Base-by-base conservation (phyloP, 2,329 filamentous ascomycete species). In the Penicillium glabrum region DNA sequence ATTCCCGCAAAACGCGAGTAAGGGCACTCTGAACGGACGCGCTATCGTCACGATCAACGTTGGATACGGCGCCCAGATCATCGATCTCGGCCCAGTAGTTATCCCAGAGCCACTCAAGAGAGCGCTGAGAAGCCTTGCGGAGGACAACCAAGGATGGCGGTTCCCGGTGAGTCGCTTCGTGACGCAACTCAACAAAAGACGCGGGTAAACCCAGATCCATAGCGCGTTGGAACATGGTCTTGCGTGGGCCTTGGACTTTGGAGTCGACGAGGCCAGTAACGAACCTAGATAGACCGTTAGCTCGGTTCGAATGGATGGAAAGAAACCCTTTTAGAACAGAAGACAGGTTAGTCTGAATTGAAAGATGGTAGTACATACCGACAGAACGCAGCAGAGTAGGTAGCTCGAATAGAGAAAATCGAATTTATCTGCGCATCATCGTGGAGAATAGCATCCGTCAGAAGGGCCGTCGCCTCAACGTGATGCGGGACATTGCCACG, bases 141-240 rank as follows among this genome's bases (percentile, higher is more conserved):
- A 97, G 79, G 61, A 91, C 86, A 11, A 84, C 81, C 52, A 96
- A 79, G 1, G 88, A 87, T 0, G 93, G 93, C 55, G 96, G 79
- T 70, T 92, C 89, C 73, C 96, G 90, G 72, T 98, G 93, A 41
- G 92, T 96, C 44, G 90, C 90, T 76, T 96, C 90, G 72, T 97
- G 93, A 46, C 93, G 85, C 57, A 96, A 80, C 78, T 96, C 92
- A 53, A 97, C 91, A 73, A 96, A 96, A 0, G 89, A 88, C 0
- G 88, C 86, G 0, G 77, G 77, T 3, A 79, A 62, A 1, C 75
- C 75, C 3, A 79, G 62, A 41, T 75, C 70, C 51, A 72, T 62
- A 5, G 77, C 77, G 21, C 74, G 70, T 50, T 76, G 73, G 59
- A 78, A 79, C 77, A 79, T 79, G 49, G 75, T 78, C 54, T 69